These are phyloP conservation scores for Lagenaria siceraria DNA, from an alignment of 306 rosid genomes.

Conservation along the genomic window DNA sequence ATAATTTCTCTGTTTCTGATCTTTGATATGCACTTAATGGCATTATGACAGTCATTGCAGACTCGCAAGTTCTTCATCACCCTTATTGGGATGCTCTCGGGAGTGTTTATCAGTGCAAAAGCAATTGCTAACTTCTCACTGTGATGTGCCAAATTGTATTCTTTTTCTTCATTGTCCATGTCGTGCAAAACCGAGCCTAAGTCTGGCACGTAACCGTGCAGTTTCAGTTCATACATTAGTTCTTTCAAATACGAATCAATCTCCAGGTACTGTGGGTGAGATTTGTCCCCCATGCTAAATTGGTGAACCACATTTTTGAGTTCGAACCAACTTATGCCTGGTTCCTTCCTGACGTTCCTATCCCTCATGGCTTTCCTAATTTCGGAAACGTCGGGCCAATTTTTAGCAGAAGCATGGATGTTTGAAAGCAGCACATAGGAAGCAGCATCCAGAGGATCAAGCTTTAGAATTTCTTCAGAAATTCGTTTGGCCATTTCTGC, in stretches of 20 bases:
- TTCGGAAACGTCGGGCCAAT: conserved; percentile 73
- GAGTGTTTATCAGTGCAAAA: conserved; percentile 59
- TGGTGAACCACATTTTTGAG: conserved; percentile 60
- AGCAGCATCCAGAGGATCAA: conserved; percentile 70
- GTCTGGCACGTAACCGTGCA: conserved; percentile 67
- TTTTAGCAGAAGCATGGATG: conserved; percentile 62
- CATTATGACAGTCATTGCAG: conserved; percentile 69
- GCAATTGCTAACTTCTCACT: conserved; percentile 84
- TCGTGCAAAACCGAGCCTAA: conserved; percentile 59
- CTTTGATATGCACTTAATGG: conserved; percentile 54
- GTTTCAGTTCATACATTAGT: conserved; percentile 62
- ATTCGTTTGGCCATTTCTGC: conserved; percentile 55
- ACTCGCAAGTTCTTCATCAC: conserved; percentile 83
- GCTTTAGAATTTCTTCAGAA: conserved; percentile 57
- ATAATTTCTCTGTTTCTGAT: conserved; percentile 43
- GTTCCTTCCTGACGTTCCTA: conserved; percentile 56
- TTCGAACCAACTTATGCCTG: conserved; percentile 85
- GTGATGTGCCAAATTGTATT: conserved; percentile 56
- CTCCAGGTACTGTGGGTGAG: conserved; percentile 38
- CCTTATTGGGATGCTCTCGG: conserved; percentile 43
- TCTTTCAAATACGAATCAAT: conserved; percentile 60
- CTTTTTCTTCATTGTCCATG: conserved; percentile 89
- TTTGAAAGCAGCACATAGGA: conserved; percentile 67
- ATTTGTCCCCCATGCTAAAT: conserved; percentile 43
- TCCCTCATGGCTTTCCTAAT: conserved; percentile 66